Percentiles rank a stretch among this genome's conserved stretches.
Evolutionary conservation across 306 rosid species (phyloP).

Genomic region (Prunus fruticosa): DNA sequence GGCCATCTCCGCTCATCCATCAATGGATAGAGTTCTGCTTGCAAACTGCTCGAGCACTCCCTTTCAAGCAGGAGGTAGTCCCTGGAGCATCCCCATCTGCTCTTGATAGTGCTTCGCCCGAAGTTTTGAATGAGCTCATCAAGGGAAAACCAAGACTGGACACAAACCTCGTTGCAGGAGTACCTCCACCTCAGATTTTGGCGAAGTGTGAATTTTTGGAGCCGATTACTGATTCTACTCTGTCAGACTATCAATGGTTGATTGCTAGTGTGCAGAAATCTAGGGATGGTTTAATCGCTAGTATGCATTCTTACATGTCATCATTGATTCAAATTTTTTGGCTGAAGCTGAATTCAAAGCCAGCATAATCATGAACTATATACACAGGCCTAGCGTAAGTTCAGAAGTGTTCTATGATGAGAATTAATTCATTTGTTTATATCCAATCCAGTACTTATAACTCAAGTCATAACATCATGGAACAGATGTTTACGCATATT

Average conservation of each 20-base stretch:
- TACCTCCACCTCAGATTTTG: conserved; percentile 65
- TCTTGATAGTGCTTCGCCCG: conserved; percentile 41
- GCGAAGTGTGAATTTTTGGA: conserved; percentile 80
- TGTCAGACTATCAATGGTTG: conserved; percentile 63
- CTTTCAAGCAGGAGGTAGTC: conserved; percentile 85
- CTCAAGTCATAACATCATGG: background rate
- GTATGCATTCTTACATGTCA: conserved; percentile 26
- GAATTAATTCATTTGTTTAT: background rate
- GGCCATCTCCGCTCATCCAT: conserved; percentile 81
- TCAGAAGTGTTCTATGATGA: background rate
- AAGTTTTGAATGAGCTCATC: conserved; percentile 41
- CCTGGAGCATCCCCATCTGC: conserved; percentile 77
- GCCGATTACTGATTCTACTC: conserved; percentile 55
- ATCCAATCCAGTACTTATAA: background rate
- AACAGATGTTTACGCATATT: background rate
- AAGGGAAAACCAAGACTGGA: conserved; percentile 74
- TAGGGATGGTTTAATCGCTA: conserved; percentile 35
- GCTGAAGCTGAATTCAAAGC: conserved; percentile 28
- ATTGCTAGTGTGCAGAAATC: conserved; percentile 48
- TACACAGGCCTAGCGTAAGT: background rate
- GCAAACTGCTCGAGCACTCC: conserved; percentile 78
- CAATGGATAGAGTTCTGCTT: conserved; percentile 97
- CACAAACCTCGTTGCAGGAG: conserved; percentile 76
- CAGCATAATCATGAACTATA: background rate
- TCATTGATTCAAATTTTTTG: conserved; percentile 36